phyloP scores from a whole-genome alignment of 2,329 filamentous ascomycete genomes.

The Trichophyton simii region DNA sequence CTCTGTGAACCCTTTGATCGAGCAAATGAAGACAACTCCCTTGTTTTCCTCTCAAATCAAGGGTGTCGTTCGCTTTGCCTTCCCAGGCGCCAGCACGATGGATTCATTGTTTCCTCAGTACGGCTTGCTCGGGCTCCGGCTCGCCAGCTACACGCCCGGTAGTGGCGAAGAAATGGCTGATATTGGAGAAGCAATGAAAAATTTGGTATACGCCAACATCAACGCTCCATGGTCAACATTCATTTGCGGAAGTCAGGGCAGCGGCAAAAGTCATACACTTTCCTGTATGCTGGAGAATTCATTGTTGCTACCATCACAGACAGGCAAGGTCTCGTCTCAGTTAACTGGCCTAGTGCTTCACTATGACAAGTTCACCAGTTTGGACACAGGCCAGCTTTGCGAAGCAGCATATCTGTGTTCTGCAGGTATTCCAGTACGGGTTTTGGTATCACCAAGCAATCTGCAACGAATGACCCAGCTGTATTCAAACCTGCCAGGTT shows the following conservation, averaged over 20 bases:
- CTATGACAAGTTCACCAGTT: slow-evolving; percentile 38
- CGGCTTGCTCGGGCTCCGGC: slow-evolving; percentile 16
- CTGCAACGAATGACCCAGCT: slow-evolving; percentile 28
- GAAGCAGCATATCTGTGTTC: slow-evolving; percentile 47
- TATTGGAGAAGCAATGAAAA: slow-evolving; percentile 8
- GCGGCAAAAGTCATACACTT: slow-evolving; percentile 50
- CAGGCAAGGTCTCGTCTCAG: slow-evolving; percentile 36
- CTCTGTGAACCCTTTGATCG: slow-evolving; percentile 5
- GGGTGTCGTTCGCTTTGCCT: background rate
- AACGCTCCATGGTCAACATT: slow-evolving; percentile 47
- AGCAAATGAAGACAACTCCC: slow-evolving; percentile 13
- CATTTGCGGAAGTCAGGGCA: slow-evolving; percentile 52
- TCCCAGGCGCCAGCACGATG: background rate
- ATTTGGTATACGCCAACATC: slow-evolving; percentile 34
- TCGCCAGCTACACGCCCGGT: slow-evolving; percentile 12
- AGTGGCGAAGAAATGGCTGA: slow-evolving; percentile 1
- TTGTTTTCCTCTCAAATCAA: slow-evolving; percentile 12
- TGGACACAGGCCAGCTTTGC: slow-evolving; percentile 30
- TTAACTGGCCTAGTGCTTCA: slow-evolving; percentile 45
- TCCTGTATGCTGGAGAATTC: slow-evolving; percentile 43
- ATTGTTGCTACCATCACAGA: slow-evolving; percentile 20
- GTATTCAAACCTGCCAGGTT: slow-evolving; percentile 30
- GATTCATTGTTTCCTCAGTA: slow-evolving; percentile 15
- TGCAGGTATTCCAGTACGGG: slow-evolving; percentile 34
- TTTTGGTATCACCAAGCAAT: slow-evolving; percentile 43